phyloP scores from a whole-genome alignment of 2,329 filamentous ascomycete genomes.

The Pseudofabraea citricarpa region DNA sequence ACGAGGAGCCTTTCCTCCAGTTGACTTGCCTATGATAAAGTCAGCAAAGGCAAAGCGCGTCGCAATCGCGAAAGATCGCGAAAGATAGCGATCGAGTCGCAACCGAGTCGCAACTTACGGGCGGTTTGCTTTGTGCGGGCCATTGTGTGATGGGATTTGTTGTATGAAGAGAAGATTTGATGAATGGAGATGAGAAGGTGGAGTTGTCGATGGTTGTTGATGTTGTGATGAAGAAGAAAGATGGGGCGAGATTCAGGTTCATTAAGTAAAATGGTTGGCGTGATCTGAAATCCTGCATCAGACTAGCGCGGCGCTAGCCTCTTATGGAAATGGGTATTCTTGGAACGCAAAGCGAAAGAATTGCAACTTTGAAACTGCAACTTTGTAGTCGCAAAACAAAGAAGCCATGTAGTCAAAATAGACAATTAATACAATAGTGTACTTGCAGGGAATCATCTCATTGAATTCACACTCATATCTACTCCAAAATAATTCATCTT shows the following conservation, averaged over 20 bases:
- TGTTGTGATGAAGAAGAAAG: constrained; percentile 26
- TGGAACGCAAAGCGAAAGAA: neutral
- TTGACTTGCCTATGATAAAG: constrained; percentile 63
- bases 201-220: constrained; percentile 3
- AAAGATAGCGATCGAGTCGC: too few relatives aligned
- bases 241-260: constrained; percentile 15
- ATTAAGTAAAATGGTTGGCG: constrained; percentile 19
- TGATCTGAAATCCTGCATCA: too few relatives aligned
- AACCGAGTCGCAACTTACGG: constrained; percentile 57
- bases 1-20: constrained; percentile 72
- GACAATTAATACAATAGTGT: too few relatives aligned
- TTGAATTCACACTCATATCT: too few relatives aligned
- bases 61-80: constrained; percentile 6
- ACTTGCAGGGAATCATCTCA: too few relatives aligned
- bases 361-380: neutral
- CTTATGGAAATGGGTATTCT: neutral
- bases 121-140: constrained; percentile 42
- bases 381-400: neutral
- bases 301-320: constrained; percentile 18
- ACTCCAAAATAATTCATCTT: too few relatives aligned
- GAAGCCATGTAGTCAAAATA: neutral
- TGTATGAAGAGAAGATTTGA: constrained; percentile 16
- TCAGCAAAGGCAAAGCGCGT: constrained; percentile 22
- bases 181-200: constrained; percentile 2
- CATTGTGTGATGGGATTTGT: constrained; percentile 25